Conservation (phyloP, 371 early-diverging fungal genomes). For the Choanephora cucurbitarum region DNA sequence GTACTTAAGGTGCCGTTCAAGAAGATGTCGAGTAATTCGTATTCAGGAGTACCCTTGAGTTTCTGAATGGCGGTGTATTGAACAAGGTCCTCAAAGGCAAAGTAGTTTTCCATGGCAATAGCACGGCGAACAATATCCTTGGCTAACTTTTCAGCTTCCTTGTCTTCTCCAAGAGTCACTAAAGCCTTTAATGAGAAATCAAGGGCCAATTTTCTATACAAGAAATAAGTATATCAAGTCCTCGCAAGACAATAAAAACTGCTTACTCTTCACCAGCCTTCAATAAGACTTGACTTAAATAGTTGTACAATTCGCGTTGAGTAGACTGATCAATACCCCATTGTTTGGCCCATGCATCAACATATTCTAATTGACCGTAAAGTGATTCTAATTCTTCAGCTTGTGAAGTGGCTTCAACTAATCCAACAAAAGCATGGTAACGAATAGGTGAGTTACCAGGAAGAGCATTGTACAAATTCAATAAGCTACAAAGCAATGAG, state of each 20-base stretch:
- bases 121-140: slow-evolving; percentile 69
- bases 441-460: slow-evolving; percentile 66
- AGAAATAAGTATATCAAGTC: not conserved
- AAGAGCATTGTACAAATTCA: slow-evolving; percentile 81
- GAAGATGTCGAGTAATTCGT: slow-evolving; percentile 76
- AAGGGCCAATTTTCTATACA: slow-evolving; percentile 53
- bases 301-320: slow-evolving; percentile 64
- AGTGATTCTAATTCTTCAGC: slow-evolving; percentile 74
- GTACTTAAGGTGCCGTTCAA: slow-evolving; percentile 69
- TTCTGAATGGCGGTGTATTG: slow-evolving; percentile 72
- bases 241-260: too few relatives aligned
- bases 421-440: slow-evolving; percentile 71
- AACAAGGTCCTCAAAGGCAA: slow-evolving; percentile 81
- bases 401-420: slow-evolving; percentile 74
- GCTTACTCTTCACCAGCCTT: slow-evolving; percentile 64
- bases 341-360: slow-evolving; percentile 71
- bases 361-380: slow-evolving; percentile 61
- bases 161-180: slow-evolving; percentile 52
- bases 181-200: slow-evolving; percentile 72
- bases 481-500: slow-evolving; percentile 69
- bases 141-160: slow-evolving; percentile 34
- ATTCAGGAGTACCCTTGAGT: slow-evolving; percentile 61
- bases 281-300: slow-evolving; percentile 66
- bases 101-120: slow-evolving; percentile 70
- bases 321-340: slow-evolving; percentile 71